A percentile compares a stretch with the other conserved stretches of the same genome.
These are phyloP conservation scores for Narthecium ossifragum DNA, from an alignment of 106 monocot genomes.

Conservation along the genomic window DNA sequence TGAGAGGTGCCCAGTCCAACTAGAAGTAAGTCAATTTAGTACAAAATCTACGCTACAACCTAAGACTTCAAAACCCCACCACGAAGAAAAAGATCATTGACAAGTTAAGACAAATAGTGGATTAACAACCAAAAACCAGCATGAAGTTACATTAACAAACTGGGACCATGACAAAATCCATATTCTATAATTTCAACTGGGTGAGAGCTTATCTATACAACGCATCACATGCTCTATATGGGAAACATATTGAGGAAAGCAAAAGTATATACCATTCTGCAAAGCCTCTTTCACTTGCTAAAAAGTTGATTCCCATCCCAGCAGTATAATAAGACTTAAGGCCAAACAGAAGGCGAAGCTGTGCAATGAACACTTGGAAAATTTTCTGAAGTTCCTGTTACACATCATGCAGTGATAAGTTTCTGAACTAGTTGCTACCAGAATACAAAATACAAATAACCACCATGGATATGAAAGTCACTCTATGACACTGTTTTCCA, in stretches of 20 bases:
- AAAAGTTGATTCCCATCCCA: constrained; percentile 27
- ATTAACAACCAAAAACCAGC: too few species aligned
- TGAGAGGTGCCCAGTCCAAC: too few species aligned
- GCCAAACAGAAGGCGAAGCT: constrained; percentile 68
- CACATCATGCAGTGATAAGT: constrained; percentile 3
- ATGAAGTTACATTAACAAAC: neutral
- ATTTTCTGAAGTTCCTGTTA: constrained; percentile 57
- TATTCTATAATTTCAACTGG: neutral
- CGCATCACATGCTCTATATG: neutral
- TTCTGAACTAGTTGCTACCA: neutral
- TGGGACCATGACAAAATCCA: neutral
- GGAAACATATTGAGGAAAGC: neutral
- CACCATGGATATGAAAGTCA: neutral
- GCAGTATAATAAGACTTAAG: constrained; percentile 28
- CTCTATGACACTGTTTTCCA: neutral
- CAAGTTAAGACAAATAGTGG: too few species aligned
- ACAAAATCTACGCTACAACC: too few species aligned
- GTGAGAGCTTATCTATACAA: too few species aligned
- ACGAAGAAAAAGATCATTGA: too few species aligned
- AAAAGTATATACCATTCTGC: constrained; percentile 40
- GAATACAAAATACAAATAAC: too few species aligned
- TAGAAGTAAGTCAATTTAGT: too few species aligned
- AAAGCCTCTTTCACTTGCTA: constrained; percentile 58
- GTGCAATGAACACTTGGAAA: constrained; percentile 51
- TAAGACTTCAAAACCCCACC: too few species aligned